Evolutionary conservation across 2,329 filamentous ascomycete genomes (phyloP).

Genomic region (Phialocephala sp.): DNA sequence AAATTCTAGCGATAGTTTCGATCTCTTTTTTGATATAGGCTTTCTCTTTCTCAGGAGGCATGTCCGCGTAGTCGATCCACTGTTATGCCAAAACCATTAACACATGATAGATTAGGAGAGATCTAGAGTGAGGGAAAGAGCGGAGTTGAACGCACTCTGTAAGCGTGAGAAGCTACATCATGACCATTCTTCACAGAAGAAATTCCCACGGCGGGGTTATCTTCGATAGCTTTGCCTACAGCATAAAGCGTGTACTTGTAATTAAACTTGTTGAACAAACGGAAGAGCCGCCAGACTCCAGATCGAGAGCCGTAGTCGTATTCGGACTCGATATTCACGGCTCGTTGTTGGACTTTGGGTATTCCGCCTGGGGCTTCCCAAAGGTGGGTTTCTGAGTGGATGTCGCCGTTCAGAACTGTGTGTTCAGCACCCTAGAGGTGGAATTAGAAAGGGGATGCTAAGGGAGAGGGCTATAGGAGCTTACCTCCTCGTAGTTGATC

Average conservation of each 20-base stretch:
- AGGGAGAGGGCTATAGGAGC: not conserved
- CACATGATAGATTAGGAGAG: not conserved
- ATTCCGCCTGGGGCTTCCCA: conserved; percentile 34
- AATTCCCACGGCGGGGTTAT: conserved; percentile 48
- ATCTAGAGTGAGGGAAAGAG: no score
- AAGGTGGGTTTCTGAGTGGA: conserved; percentile 34
- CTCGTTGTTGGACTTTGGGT: conserved; percentile 36
- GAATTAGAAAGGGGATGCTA: not conserved
- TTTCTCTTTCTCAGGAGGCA: conserved; percentile 46
- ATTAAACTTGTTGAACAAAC: conserved; percentile 49
- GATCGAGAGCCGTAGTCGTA: conserved; percentile 47
- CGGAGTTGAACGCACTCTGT: conserved; percentile 35
- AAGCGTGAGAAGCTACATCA: conserved; percentile 50
- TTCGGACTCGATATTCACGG: conserved; percentile 41
- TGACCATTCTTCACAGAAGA: conserved; percentile 49
- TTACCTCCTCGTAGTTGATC: conserved; percentile 40
- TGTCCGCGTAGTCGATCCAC: conserved; percentile 51
- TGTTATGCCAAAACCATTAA: not conserved
- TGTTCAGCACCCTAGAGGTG: conserved; percentile 34
- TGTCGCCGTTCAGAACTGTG: conserved; percentile 35
- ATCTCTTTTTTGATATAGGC: conserved; percentile 48
- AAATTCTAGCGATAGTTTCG: conserved; percentile 43
- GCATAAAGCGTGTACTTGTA: conserved; percentile 52
- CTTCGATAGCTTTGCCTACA: conserved; percentile 48
- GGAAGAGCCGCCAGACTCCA: conserved; percentile 48